Percentiles rank a stretch among this genome's conserved stretches.
Conservation (phyloP, 441 rosid genomes). For the Euphorbia schlechtendalii region DNA sequence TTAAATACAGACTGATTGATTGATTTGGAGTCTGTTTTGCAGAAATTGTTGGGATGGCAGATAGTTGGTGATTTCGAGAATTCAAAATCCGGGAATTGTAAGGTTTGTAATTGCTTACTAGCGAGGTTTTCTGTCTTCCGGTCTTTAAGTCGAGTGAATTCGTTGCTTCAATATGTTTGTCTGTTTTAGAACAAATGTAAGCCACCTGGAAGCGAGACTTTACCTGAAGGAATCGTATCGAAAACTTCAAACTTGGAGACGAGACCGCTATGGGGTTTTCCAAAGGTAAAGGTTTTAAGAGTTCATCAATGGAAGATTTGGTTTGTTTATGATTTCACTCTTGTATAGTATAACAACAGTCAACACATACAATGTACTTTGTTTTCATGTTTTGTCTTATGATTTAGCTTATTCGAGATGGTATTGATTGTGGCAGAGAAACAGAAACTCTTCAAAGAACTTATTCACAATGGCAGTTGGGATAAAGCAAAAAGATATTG, state of each 20-base stretch:
- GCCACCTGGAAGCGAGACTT: slow-evolving; percentile 46
- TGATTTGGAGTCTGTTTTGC: slow-evolving; percentile 20
- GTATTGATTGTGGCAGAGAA: slow-evolving; percentile 20
- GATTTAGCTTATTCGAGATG: neutral
- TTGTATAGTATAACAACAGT: no score
- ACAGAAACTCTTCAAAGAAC: slow-evolving; percentile 22
- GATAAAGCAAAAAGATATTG: slow-evolving; percentile 51
- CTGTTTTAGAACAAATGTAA: slow-evolving; percentile 37
- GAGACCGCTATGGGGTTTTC: slow-evolving; percentile 57
- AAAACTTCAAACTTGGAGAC: slow-evolving; percentile 47
- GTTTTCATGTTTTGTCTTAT: no score
- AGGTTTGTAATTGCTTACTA: slow-evolving; percentile 28
- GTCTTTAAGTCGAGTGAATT: neutral
- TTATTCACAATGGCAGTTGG: slow-evolving; percentile 54
- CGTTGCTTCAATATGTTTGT: slow-evolving; percentile 20
- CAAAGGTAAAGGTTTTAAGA: slow-evolving; percentile 31
- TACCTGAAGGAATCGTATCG: slow-evolving; percentile 48
- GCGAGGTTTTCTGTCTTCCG: neutral
- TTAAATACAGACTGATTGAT: slow-evolving; percentile 3
- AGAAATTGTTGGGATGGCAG: slow-evolving; percentile 38
- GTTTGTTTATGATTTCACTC: neutral
- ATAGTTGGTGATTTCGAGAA: slow-evolving; percentile 22
- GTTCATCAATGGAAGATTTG: slow-evolving; percentile 11
- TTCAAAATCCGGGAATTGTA: slow-evolving; percentile 27
- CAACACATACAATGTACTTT: no score